phyloP scores from a whole-genome alignment of 768 basidiomycete genomes.

The Mycena indigotica region DNA sequence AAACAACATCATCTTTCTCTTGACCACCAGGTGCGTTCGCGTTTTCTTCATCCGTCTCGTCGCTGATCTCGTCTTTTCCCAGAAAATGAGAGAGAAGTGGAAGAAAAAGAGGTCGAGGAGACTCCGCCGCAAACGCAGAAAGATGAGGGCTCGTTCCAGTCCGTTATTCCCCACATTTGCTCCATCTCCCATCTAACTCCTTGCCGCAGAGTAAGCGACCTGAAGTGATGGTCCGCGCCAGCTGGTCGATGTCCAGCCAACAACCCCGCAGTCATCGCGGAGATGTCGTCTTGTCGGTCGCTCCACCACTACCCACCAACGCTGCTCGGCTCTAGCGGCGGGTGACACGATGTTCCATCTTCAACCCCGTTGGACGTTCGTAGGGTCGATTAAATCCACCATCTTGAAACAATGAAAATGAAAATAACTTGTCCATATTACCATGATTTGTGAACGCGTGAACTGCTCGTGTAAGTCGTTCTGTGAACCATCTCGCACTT shows the following conservation, averaged over 20 bases:
- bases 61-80: background rate
- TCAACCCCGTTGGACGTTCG: too few species aligned
- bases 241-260: constrained; percentile 14
- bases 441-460: too few species aligned
- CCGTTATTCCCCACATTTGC: constrained; percentile 35
- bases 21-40: constrained; percentile 8
- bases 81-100: constrained; percentile 94
- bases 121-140: constrained; percentile 92
- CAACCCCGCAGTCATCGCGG: constrained; percentile 16
- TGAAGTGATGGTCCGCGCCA: background rate
- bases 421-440: too few species aligned
- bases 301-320: constrained; percentile 4
- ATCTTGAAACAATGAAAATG: too few species aligned
- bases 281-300: constrained; percentile 15
- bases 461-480: too few species aligned
- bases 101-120: constrained; percentile 94
- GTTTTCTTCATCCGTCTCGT: background rate
- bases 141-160: constrained; percentile 96
- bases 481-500: too few species aligned
- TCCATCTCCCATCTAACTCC: background rate
- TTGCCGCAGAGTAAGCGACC: background rate
- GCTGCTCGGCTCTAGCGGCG: too few species aligned
- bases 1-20: background rate
- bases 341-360: too few species aligned
- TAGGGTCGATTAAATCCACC: too few species aligned